Evolutionary conservation across 2,329 filamentous ascomycete species (phyloP), one percentile per base, ranked within the genome.

Genomic region (Scytalidium sp.): DNA sequence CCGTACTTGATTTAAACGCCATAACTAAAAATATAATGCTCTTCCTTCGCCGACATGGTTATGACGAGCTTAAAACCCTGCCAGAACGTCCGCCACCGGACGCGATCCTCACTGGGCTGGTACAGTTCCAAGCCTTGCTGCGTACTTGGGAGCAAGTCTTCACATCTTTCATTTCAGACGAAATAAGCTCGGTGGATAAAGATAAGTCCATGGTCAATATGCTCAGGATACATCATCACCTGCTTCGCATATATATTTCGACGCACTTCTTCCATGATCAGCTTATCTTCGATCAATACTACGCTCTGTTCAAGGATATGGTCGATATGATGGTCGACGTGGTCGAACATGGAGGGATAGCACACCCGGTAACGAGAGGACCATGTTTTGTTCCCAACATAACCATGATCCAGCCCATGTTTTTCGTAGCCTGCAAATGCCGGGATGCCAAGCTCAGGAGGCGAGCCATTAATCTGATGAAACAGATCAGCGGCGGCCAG

Each of bases 331-430:
- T n/a, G 3, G 5, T 9, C 21, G 19, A 11, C 19, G 21, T 20
- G 27, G n/a, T 44, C n/a, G 19, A 44, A 15, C 9, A 3, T 19
- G 25, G 40, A 7, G 9, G 5, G 13, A 36, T 36, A n/a, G 5
- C 13, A 5, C 32, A 7, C 8, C 8, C 17, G 11, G 32, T 15
- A 15, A 7, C 32, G 15, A 52, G 23, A 43, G 44, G 50, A 10
- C 46, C 25, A 19, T 50, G 46, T 29, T 53, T 45, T 43, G 46
- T 32, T 11, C 45, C 44, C 19, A 45, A 47, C 46, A 46, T 49
- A 10, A 46, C 25, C 5, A 46, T 47, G 21, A 42, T 27, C 11
- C 45, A 47, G 21, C 49, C 47, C 3, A 46, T 53, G 15, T 50
- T 36, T 23, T 50, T 50, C 25, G 41, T 49, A 5, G 43, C 39